A percentile compares a stretch with the other conserved stretches of the same genome.
Conservation (phyloP, 2,329 filamentous ascomycete genomes). For the Berkeleyomyces rouxiae region DNA sequence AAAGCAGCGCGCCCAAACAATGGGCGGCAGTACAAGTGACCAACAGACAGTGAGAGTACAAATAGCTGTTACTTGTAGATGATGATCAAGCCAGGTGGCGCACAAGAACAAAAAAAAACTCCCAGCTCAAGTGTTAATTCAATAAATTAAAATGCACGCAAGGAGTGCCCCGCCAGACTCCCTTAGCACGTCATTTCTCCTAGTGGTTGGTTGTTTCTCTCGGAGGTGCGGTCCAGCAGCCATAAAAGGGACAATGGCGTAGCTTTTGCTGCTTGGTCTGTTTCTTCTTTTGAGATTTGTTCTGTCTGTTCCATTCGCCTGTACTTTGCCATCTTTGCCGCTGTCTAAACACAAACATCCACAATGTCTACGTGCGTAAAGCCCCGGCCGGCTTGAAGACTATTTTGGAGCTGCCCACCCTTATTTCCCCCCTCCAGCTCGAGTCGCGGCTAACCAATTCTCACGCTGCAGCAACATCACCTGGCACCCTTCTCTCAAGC, state of each 20-base stretch:
- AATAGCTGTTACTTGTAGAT: too few relatives aligned
- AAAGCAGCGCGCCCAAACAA: too few relatives aligned
- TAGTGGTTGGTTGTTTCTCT: neutral
- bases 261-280: neutral
- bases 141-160: neutral
- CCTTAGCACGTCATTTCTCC: conserved; percentile 8
- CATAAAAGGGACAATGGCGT: neutral
- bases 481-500: conserved; percentile 70
- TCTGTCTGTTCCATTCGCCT: neutral
- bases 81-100: too few relatives aligned
- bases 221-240: neutral
- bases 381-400: neutral
- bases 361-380: conserved; percentile 13
- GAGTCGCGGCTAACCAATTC: neutral
- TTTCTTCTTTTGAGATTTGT: neutral
- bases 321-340: neutral
- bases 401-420: neutral
- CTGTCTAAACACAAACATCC: neutral
- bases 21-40: too few relatives aligned
- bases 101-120: too few relatives aligned
- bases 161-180: neutral
- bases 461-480: conserved; percentile 56
- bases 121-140: neutral
- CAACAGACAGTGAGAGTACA: too few relatives aligned
- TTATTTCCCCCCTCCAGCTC: neutral